These are phyloP conservation scores for Pyrenophora graminea DNA, from an alignment of 2,329 filamentous ascomycete species.

Conservation along the genomic window DNA sequence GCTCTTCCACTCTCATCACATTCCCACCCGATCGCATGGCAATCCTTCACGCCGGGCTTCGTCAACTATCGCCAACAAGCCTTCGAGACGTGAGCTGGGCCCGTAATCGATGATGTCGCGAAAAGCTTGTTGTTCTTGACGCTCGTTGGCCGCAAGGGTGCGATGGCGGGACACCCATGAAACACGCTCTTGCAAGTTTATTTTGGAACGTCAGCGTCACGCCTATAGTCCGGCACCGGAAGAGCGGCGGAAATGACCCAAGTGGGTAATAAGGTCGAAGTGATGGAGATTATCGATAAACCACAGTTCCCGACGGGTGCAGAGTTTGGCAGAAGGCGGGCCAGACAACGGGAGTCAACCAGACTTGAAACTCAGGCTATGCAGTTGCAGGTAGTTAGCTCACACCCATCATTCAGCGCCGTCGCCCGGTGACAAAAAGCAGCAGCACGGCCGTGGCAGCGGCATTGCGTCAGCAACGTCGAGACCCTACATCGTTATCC, in stretches of 20 bases:
- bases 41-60: constrained; percentile 2
- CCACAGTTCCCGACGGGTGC: constrained; percentile 12
- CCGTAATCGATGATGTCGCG: constrained; percentile 5
- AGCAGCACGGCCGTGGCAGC: neutral
- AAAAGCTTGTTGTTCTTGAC: constrained; percentile 24
- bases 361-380: neutral
- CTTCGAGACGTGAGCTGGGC: constrained; percentile 14
- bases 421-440: no score
- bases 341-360: constrained; percentile 7
- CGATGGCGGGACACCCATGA: constrained; percentile 25
- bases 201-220: constrained; percentile 19
- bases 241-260: constrained; percentile 9
- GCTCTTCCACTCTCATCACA: neutral
- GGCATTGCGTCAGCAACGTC: constrained; percentile 1
- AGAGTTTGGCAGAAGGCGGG: neutral
- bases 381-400: no score
- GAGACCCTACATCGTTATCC: constrained; percentile 4
- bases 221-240: constrained; percentile 11
- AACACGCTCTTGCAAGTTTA: constrained; percentile 20
- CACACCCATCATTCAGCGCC: no score
- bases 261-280: constrained; percentile 9
- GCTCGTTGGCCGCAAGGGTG: constrained; percentile 16
- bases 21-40: neutral
- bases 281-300: constrained; percentile 7
- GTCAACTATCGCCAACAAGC: constrained; percentile 16